Conservation (phyloP, 169 alveolate species). For the Cryptosporidium sp. region DNA sequence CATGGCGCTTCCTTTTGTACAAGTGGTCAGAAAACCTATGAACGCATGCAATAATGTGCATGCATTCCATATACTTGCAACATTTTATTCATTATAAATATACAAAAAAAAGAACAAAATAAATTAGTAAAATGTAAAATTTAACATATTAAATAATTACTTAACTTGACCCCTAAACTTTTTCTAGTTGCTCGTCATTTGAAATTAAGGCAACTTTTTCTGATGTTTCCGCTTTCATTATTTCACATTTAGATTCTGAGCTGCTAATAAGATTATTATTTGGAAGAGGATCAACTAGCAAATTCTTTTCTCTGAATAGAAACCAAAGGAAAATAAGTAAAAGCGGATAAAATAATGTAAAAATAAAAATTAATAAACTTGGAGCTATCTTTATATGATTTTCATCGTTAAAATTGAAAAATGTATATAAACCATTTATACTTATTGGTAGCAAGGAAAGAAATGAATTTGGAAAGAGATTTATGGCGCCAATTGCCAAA, state of each 20-base stretch:
- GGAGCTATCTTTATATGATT: constrained; percentile 65
- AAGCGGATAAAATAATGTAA: constrained; percentile 60
- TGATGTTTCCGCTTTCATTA: not conserved
- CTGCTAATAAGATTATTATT: not conserved
- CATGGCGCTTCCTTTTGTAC: not conserved
- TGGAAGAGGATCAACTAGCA: constrained; percentile 60
- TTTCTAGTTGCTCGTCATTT: not conserved
- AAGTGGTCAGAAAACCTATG: too few species aligned
- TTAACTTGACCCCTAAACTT: not conserved
- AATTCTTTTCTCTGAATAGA: constrained; percentile 59
- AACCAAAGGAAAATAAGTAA: constrained; percentile 58
- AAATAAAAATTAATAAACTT: constrained; percentile 46
- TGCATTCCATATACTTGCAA: too few species aligned
- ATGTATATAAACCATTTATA: constrained; percentile 56
- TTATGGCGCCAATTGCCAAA: constrained; percentile 3
- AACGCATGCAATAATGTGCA: not conserved
- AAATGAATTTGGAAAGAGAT: constrained; percentile 52
- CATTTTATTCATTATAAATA: not conserved
- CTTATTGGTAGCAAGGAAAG: constrained; percentile 45
- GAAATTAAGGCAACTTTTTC: not conserved
- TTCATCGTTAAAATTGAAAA: constrained; percentile 66
- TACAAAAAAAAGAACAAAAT: not conserved
- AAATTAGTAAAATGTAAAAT: not conserved
- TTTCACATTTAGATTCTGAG: constrained; percentile 8
- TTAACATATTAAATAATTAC: not conserved